Percentiles rank a stretch among this genome's conserved stretches.
phyloP scores from a whole-genome alignment of 371 early-diverging fungal genomes.

The Batrachochytrium dendrobatidis region DNA sequence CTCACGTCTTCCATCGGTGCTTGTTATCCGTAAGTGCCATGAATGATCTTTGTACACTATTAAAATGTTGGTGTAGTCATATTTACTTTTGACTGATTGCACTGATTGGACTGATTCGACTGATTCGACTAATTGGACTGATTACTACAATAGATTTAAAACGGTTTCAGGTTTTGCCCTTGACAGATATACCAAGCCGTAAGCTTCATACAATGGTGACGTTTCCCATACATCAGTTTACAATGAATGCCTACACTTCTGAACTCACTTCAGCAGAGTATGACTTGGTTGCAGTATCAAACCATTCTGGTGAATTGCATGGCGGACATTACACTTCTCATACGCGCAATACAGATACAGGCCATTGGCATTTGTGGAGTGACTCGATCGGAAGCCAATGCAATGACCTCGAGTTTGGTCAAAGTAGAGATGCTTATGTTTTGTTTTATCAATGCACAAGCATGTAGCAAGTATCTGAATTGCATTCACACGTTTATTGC shows the following conservation, averaged over 20 bases:
- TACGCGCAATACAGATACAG: too few relatives aligned
- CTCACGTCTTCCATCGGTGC: conserved; percentile 71
- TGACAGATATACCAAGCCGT: conserved; percentile 15
- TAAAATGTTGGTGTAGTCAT: background rate
- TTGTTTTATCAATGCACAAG: too few relatives aligned
- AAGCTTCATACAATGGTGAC: conserved; percentile 75
- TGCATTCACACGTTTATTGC: too few relatives aligned
- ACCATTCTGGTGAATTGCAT: conserved; percentile 81
- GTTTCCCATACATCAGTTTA: conserved; percentile 57
- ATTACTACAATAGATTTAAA: conserved; percentile 61
- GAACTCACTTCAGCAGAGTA: conserved; percentile 37
- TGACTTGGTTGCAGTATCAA: conserved; percentile 85
- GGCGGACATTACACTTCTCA: conserved; percentile 93
- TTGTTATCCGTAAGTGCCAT: conserved; percentile 63
- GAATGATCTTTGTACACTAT: background rate
- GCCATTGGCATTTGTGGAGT: too few relatives aligned
- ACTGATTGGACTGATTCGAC: too few relatives aligned
- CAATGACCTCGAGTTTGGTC: too few relatives aligned
- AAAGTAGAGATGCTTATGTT: too few relatives aligned
- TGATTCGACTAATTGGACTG: background rate
- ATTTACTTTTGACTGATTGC: background rate
- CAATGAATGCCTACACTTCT: conserved; percentile 39
- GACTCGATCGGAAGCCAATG: too few relatives aligned
- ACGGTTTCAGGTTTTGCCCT: conserved; percentile 47
- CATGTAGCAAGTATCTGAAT: too few relatives aligned